Conservation (phyloP, 1,139 yeast genomes). For the Pichia sp. region DNA sequence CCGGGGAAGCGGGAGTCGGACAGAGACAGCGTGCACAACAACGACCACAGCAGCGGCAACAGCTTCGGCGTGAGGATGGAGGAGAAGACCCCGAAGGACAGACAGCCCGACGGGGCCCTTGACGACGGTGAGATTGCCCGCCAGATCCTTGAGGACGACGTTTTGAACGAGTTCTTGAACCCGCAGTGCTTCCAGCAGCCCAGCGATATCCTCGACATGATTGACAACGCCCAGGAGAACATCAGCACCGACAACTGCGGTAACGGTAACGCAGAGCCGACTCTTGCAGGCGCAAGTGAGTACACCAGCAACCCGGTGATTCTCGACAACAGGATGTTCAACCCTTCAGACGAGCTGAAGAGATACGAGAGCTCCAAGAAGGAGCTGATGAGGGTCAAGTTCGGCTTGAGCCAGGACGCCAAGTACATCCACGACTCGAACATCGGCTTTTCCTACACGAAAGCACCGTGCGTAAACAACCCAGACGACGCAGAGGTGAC, state of each 20-base stretch:
- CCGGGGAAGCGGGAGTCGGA: constrained; percentile 5
- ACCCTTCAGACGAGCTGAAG: constrained; percentile 30
- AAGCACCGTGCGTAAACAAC: constrained; percentile 7
- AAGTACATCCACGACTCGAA: constrained; percentile 17
- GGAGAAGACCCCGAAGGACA: background rate
- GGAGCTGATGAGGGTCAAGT: constrained; percentile 52
- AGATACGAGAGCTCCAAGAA: constrained; percentile 48
- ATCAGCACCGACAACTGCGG: constrained; percentile 36
- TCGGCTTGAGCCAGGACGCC: constrained; percentile 38
- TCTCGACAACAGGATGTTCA: constrained; percentile 1
- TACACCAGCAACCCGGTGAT: background rate
- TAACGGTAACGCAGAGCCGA: background rate
- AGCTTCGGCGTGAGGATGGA: background rate
- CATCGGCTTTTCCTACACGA: constrained; percentile 17
- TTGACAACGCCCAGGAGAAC: constrained; percentile 43
- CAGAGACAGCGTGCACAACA: background rate
- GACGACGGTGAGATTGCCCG: background rate
- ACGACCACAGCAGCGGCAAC: background rate
- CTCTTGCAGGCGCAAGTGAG: background rate
- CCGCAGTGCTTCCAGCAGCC: constrained; percentile 21
- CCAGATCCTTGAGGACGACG: constrained; percentile 17
- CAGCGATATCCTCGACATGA: constrained; percentile 39
- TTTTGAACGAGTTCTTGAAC: constrained; percentile 20
- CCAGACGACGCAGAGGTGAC: constrained; percentile 25
- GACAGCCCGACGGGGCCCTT: background rate